Evolutionary conservation across 768 basidiomycete species (phyloP), one percentile per base, ranked within the genome.

Genomic region (Rhodotorula paludigena): DNA sequence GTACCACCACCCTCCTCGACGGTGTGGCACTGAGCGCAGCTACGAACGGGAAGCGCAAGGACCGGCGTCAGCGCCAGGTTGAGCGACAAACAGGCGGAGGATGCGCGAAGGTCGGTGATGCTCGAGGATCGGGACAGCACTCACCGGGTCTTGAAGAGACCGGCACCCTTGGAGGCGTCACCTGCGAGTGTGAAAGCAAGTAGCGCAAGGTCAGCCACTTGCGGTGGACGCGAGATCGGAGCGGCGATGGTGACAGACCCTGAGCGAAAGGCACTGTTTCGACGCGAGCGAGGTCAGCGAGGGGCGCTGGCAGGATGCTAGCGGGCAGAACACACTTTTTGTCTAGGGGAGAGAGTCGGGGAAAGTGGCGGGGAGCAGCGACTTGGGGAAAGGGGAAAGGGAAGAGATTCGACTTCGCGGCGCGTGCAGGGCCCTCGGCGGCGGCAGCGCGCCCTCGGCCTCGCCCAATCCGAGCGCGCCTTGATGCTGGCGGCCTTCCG

Each of bases 1-100:
- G 61, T 14, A 72, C 71, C 54, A 52, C 72, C 90, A 63, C 87
- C 86, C 25, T 64, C 82, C 63, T 81, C 89, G 70, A 89, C 79
- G 71, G 90, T 96, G 80, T 97, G 93, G 81, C 93, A 97, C 78
- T 96, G 91, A 48, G 88, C 87, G 76, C 89, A 92, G 64, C 92
- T 66, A 32, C 5, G 30, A n/a, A 10, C 1, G 1, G 45, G 3
- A 5, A 16, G 16, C 18, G 33, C 38, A 30, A 53, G 25, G 20
- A 5, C 12, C 8, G 48, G 42, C 25, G 60, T 61, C 52, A 53
- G 51, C 4, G 16, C 49, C 5, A 33, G 28, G 44, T 35, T 25
- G 39, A 41, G 42, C 44, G 57, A 58, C 25, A 36, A 30, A 2
- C 11, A 30, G 32, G n/a, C n/a, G 23, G n/a, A 14, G 32, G 21